Evolutionary conservation across 257 asterid genomes (phyloP), one percentile per base, ranked within the genome.

Genomic region (Gentiana straminea): DNA sequence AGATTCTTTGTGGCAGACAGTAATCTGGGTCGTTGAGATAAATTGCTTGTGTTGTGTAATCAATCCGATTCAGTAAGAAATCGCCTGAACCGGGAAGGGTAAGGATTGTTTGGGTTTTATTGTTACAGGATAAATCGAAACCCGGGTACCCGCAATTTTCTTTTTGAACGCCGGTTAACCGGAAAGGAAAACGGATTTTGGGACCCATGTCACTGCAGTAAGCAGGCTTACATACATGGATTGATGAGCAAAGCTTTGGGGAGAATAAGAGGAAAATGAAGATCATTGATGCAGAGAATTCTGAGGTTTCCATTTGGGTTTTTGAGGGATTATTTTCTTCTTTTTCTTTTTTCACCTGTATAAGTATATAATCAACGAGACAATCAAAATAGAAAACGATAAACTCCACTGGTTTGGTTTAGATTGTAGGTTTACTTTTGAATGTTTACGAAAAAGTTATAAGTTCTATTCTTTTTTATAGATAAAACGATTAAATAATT

Each of bases 141-240:
- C 94, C 96, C 1, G 78, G 86, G 49, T 58, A 76, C 5, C 94
- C 96, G 13, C 96, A 86, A 1, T 73, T 67, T 32, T 46, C 43
- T 4, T 78, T 68, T 1, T 79, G 83, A 41, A 68, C 76, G 58
- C 32, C 54, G 1, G 2, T 53, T 5, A 82, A 34, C 55, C 89
- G 62, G 85, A 90, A 90, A 9, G 97, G 97, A 63, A 80, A 86
- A 33, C 83, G 85, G 78, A 90, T 57, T 9, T 4, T 33, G 13
- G 91, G 96, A 1, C 79, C 85, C 39, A 35, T 7, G 11, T 44
- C 12, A 64, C 38, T 49, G 63, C 96, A 87, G 1, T 82, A 72
- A 3, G 62, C 64, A 36, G 95, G 76, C 33, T 44, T 57, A 56
- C 95, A 86, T 8, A 62, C 52, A 15, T 67, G 51, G 54, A 68